These are phyloP conservation scores for Cystobasidiaceae sp. DNA, from an alignment of 1,284 basidiomycete genomes.

Conservation along the genomic window DNA sequence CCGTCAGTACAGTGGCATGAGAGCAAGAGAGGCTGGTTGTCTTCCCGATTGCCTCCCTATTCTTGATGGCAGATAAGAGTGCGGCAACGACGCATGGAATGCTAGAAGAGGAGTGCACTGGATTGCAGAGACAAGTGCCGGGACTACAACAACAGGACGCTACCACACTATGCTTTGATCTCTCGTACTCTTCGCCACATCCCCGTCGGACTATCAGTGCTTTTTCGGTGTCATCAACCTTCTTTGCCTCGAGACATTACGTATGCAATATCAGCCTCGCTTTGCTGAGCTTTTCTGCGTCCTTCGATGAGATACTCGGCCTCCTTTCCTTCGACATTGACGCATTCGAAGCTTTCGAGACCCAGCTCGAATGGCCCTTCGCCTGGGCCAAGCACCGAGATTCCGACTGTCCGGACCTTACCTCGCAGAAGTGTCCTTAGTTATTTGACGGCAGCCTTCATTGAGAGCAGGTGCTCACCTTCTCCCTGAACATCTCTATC, in stretches of 20 bases:
- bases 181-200: no score
- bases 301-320: conserved; percentile 10
- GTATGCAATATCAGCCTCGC: conserved; percentile 10
- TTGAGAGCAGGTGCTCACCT: conserved; percentile 39
- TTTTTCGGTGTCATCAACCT: neutral
- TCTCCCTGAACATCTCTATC: conserved; percentile 67
- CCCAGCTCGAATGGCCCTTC: conserved; percentile 32
- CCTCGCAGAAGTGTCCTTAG: neutral
- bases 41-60: no score
- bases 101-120: neutral
- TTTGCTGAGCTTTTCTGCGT: neutral
- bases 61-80: neutral
- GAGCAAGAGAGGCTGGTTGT: no score
- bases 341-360: conserved; percentile 30
- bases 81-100: neutral
- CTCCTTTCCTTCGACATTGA: conserved; percentile 26
- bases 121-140: no score
- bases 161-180: no score
- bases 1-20: no score
- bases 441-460: neutral
- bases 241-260: conserved; percentile 4
- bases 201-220: no score
- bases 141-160: no score
- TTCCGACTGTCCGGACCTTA: conserved; percentile 65
- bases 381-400: conserved; percentile 63